phyloP scores from a whole-genome alignment of 345 rosid species.

The Noccaea bulbosa region DNA sequence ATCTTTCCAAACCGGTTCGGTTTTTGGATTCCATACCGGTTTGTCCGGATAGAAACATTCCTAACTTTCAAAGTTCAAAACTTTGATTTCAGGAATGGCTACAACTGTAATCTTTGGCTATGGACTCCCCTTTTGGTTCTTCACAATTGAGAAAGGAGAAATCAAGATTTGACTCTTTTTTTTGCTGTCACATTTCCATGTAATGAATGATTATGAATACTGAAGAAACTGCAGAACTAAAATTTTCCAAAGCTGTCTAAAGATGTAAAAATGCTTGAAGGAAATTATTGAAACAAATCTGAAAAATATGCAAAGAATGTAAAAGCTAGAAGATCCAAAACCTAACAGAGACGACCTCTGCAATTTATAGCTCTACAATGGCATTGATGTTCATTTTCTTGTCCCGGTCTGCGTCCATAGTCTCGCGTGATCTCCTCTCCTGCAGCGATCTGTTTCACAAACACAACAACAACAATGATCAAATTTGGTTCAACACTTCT shows the following conservation, averaged over 20 bases:
- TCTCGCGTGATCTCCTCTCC: slow-evolving; percentile 89
- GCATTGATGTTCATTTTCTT: slow-evolving; percentile 61
- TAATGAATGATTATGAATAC: not conserved
- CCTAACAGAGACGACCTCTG: slow-evolving; percentile 64
- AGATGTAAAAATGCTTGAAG: not conserved
- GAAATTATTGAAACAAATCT: slow-evolving; percentile 20
- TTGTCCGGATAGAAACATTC: not conserved
- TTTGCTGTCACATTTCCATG: not conserved
- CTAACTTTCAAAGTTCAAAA: not conserved
- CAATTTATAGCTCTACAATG: slow-evolving; percentile 73
- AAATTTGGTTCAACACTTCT: not conserved
- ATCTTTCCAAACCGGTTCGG: not conserved
- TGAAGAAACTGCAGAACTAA: slow-evolving; percentile 6
- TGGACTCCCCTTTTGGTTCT: slow-evolving; percentile 68
- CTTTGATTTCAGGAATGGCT: slow-evolving; percentile 55
- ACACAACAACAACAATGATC: slow-evolving; percentile 2
- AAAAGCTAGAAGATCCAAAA: slow-evolving; percentile 17
- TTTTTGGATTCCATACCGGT: not conserved
- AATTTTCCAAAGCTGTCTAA: slow-evolving; percentile 25
- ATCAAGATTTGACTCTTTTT: slow-evolving; percentile 43
- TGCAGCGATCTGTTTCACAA: slow-evolving; percentile 74
- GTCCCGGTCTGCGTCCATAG: slow-evolving; percentile 59
- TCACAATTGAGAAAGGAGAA: slow-evolving; percentile 49
- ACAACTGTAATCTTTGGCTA: slow-evolving; percentile 54
- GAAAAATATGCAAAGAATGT: slow-evolving; percentile 40